Conservation (phyloP, 257 asterid species). For the Thymus mandschuricus region DNA sequence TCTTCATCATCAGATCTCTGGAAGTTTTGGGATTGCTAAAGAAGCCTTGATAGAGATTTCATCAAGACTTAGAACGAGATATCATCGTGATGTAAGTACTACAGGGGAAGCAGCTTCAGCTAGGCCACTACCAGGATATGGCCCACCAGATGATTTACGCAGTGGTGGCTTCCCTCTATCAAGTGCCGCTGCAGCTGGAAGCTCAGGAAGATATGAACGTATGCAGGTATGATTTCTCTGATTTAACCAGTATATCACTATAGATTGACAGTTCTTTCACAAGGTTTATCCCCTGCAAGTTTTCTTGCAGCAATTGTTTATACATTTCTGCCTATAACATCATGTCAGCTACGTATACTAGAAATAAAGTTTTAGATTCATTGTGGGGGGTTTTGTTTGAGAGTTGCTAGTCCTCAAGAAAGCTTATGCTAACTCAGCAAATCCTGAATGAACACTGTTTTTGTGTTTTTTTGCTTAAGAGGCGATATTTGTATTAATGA, state of each 20-base stretch:
- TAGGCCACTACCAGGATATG: conserved; percentile 55
- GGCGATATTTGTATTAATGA: neutral
- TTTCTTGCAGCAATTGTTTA: conserved; percentile 26
- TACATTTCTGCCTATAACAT: neutral
- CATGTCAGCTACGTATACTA: neutral
- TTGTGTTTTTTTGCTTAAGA: conserved; percentile 5
- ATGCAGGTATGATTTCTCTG: conserved; percentile 46
- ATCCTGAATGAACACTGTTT: conserved; percentile 8
- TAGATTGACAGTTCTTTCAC: conserved; percentile 15
- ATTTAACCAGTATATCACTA: conserved; percentile 12
- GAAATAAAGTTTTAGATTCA: neutral
- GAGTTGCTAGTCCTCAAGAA: neutral
- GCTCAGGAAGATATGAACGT: conserved; percentile 59
- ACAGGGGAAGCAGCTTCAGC: conserved; percentile 52
- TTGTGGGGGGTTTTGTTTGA: neutral
- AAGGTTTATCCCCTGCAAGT: neutral
- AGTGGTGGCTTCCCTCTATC: conserved; percentile 42
- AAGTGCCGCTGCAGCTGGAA: conserved; percentile 46
- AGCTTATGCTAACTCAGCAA: conserved; percentile 1
- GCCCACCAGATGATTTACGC: conserved; percentile 44
- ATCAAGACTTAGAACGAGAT: conserved; percentile 73
- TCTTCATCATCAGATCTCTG: conserved; percentile 59
- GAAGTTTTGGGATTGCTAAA: conserved; percentile 66
- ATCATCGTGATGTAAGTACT: conserved; percentile 59
- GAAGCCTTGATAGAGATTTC: conserved; percentile 84